phyloP scores from a whole-genome alignment of 2,329 filamentous ascomycete species.

The Cadophora malorum region DNA sequence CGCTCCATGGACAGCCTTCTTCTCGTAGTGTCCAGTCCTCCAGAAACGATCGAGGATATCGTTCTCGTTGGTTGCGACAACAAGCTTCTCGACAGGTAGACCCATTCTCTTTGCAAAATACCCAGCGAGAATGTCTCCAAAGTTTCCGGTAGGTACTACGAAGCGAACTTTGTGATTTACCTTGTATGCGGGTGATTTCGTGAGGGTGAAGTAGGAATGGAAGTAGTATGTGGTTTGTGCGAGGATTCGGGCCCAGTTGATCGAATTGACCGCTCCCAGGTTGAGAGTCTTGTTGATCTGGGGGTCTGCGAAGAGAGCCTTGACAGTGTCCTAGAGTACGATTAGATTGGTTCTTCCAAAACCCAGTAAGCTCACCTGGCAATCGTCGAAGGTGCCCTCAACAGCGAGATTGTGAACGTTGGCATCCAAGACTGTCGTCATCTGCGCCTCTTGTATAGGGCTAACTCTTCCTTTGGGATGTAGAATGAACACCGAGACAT shows the following conservation, averaged over 20 bases:
- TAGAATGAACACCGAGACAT: slow-evolving; percentile 95
- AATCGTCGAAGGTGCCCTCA: slow-evolving; percentile 93
- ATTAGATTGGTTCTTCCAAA: slow-evolving; percentile 25
- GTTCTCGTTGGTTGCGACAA: slow-evolving; percentile 96
- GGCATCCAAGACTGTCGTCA: slow-evolving; percentile 89
- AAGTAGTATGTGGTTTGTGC: slow-evolving; percentile 99
- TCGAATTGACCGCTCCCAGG: slow-evolving; percentile 93
- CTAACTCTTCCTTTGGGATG: slow-evolving; percentile 90
- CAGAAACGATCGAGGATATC: slow-evolving; percentile 97
- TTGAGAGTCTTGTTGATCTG: slow-evolving; percentile 83
- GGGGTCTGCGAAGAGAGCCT: slow-evolving; percentile 86
- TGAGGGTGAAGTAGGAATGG: slow-evolving; percentile 87
- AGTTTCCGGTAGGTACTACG: slow-evolving; percentile 94
- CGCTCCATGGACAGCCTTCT: slow-evolving; percentile 68
- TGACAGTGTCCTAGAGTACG: slow-evolving; percentile 77
- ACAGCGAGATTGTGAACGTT: slow-evolving; percentile 95
- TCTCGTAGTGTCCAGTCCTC: slow-evolving; percentile 88
- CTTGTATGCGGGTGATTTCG: slow-evolving; percentile 64
- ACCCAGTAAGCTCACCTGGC: slow-evolving; percentile 64
- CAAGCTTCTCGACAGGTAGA: slow-evolving; percentile 83
- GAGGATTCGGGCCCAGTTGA: slow-evolving; percentile 94
- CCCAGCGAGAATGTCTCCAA: slow-evolving; percentile 91
- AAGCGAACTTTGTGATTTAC: slow-evolving; percentile 77
- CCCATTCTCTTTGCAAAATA: slow-evolving; percentile 94
- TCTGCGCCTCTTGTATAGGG: slow-evolving; percentile 93